Evolutionary conservation across 306 rosid species (phyloP).

Genomic region (Psophocarpus tetragonolobus): DNA sequence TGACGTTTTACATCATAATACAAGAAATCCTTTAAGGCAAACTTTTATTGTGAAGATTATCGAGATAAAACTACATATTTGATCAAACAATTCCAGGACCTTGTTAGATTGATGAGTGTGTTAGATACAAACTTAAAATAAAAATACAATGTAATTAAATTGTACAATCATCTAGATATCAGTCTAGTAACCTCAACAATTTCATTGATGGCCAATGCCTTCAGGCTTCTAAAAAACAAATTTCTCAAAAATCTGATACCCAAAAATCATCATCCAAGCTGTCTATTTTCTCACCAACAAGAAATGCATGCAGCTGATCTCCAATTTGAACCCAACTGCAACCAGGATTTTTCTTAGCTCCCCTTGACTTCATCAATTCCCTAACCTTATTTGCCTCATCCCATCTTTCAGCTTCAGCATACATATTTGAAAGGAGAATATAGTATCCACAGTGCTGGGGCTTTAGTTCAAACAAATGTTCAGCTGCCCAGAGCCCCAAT

Average conservation of each 20-base stretch:
- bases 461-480: conserved; percentile 65
- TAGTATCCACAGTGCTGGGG: conserved; percentile 87
- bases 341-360: conserved; percentile 74
- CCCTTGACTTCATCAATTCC: conserved; percentile 76
- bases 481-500: conserved; percentile 79
- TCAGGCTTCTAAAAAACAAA: neutral
- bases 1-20: no score
- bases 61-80: no score
- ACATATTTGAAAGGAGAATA: conserved; percentile 83
- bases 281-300: conserved; percentile 61
- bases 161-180: neutral
- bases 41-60: no score
- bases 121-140: neutral
- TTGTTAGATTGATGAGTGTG: conserved; percentile 15
- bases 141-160: neutral
- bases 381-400: conserved; percentile 74
- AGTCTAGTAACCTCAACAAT: neutral
- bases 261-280: conserved; percentile 49
- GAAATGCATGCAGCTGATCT: conserved; percentile 61
- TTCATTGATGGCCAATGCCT: neutral
- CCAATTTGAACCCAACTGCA: conserved; percentile 82
- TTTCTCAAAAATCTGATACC: conserved; percentile 41
- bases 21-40: no score
- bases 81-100: neutral
- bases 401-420: conserved; percentile 93